Percentiles rank a stretch among this genome's conserved stretches.
phyloP scores from a whole-genome alignment of 345 rosid species.

The Moricandia arvensis region DNA sequence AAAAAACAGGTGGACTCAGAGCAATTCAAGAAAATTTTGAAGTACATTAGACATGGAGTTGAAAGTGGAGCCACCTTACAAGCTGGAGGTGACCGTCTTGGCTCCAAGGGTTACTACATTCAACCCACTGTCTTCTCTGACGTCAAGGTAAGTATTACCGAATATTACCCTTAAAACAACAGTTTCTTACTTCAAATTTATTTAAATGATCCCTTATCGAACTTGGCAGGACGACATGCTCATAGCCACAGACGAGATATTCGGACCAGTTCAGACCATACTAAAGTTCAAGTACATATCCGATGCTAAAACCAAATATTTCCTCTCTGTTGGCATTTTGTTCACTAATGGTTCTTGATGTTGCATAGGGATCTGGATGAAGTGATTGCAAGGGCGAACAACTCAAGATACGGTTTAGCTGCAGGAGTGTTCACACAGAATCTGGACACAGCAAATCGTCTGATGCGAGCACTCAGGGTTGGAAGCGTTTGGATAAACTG shows the following conservation, averaged over 20 bases:
- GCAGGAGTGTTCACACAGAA: constrained; percentile 83
- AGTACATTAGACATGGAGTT: constrained; percentile 66
- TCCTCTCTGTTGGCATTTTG: not conserved
- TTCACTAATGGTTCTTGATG: constrained; percentile 15
- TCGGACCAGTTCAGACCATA: constrained; percentile 93
- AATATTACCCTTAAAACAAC: not conserved
- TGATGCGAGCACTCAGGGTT: constrained; percentile 63
- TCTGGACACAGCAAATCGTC: constrained; percentile 69
- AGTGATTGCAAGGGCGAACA: constrained; percentile 68
- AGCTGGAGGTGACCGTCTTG: constrained; percentile 76
- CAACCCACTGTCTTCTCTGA: constrained; percentile 97
- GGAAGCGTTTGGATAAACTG: constrained; percentile 89
- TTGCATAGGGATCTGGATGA: constrained; percentile 67
- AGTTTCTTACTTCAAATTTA: not conserved
- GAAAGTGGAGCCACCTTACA: constrained; percentile 89
- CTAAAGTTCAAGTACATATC: constrained; percentile 69
- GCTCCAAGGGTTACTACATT: constrained; percentile 72
- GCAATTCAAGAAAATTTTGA: constrained; percentile 71
- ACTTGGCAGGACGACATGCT: constrained; percentile 75
- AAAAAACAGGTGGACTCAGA: constrained; percentile 59
- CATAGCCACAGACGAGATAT: constrained; percentile 89
- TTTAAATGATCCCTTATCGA: not conserved
- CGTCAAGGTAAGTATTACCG: constrained; percentile 53
- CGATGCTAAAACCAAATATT: constrained; percentile 3
- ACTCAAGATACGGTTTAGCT: constrained; percentile 65